Conservation (phyloP, 164 flowering plant genomes). For the Annona cherimola region DNA sequence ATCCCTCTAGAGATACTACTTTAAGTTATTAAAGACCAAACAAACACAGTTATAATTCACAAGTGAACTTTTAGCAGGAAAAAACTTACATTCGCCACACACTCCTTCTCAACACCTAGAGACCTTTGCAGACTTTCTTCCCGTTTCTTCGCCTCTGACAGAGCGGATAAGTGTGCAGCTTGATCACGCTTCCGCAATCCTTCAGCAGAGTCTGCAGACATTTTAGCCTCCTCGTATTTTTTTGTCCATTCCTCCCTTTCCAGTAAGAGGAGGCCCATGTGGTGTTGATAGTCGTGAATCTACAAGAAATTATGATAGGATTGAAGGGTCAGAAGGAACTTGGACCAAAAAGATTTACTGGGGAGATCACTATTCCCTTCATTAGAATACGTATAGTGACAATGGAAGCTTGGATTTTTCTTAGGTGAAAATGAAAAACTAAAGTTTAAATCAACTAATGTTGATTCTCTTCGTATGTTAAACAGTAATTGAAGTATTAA, state of each 20-base stretch:
- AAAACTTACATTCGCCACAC: constrained; percentile 65
- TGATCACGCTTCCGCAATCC: constrained; percentile 42
- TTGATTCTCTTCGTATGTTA: no score
- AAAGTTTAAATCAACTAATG: background rate
- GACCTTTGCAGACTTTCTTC: constrained; percentile 78
- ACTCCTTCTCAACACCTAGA: constrained; percentile 76
- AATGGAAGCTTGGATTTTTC: background rate
- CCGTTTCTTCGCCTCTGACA: constrained; percentile 73
- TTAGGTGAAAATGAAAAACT: background rate
- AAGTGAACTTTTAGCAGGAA: background rate
- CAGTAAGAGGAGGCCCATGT: constrained; percentile 90
- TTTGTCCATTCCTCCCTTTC: constrained; percentile 77
- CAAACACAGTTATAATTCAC: background rate
- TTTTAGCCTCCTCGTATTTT: constrained; percentile 61
- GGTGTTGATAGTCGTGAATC: constrained; percentile 78
- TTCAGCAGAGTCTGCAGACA: constrained; percentile 53
- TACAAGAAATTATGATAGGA: constrained; percentile 15
- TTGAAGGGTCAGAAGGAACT: background rate
- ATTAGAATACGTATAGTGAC: background rate
- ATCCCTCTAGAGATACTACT: background rate
- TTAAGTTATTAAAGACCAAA: background rate
- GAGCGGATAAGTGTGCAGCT: constrained; percentile 50
- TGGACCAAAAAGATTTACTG: background rate
- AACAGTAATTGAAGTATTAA: background rate
- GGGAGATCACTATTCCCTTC: background rate